phyloP scores from a whole-genome alignment of 2,329 filamentous ascomycete genomes.

The Aschersonia sp. region DNA sequence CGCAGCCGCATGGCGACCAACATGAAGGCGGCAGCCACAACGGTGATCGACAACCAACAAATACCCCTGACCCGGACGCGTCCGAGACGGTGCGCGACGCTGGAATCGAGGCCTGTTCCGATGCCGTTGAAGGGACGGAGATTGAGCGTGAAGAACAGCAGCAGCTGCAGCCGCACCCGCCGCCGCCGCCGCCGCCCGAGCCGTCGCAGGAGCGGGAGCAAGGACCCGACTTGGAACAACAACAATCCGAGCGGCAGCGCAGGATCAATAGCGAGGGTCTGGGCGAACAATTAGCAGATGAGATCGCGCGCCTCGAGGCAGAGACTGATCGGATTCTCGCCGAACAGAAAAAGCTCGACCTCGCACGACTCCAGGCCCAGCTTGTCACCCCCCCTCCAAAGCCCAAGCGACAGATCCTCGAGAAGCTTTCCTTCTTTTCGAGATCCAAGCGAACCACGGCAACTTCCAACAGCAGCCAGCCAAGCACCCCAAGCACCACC shows the following conservation, averaged over 20 bases:
- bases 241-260: background rate
- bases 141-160: background rate
- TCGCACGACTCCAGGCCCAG: slow-evolving; percentile 28
- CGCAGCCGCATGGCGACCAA: background rate
- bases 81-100: background rate
- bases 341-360: slow-evolving; percentile 34
- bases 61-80: background rate
- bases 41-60: background rate
- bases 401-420: slow-evolving; percentile 25
- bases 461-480: slow-evolving; percentile 11
- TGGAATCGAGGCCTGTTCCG: background rate
- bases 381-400: slow-evolving; percentile 18
- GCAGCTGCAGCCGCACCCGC: background rate
- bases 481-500: slow-evolving; percentile 17
- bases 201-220: background rate
- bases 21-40: background rate
- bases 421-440: slow-evolving; percentile 32
- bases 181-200: background rate
- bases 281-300: slow-evolving; percentile 14
- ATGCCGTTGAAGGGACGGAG: background rate
- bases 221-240: background rate
- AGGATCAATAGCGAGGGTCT: background rate
- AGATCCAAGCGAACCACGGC: slow-evolving; percentile 24
- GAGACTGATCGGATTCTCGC: slow-evolving; percentile 33
- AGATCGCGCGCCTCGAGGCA: slow-evolving; percentile 27